These are phyloP conservation scores for Saccharomyces hybrid DNA, from an alignment of 1,139 yeast species.

Conservation along the genomic window DNA sequence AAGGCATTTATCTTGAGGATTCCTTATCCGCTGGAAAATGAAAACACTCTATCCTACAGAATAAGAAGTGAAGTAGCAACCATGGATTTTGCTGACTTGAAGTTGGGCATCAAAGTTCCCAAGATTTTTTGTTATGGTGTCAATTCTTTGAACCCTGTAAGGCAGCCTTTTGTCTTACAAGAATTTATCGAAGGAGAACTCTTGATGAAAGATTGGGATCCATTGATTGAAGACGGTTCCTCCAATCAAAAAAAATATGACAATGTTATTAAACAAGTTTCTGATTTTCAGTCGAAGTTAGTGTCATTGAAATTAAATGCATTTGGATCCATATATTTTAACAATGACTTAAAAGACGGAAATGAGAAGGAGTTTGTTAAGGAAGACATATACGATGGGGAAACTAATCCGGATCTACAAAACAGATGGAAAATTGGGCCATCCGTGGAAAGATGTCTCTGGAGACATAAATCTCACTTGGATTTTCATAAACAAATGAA, in stretches of 20 bases:
- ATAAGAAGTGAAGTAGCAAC: constrained; percentile 92
- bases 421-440: constrained; percentile 90
- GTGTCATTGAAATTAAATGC: constrained; percentile 52
- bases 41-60: constrained; percentile 55
- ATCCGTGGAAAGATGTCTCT: constrained; percentile 69
- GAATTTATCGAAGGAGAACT: constrained; percentile 73
- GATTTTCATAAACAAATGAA: constrained; percentile 36
- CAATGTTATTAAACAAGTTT: constrained; percentile 53
- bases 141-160: constrained; percentile 52
- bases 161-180: constrained; percentile 70
- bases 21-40: constrained; percentile 71
- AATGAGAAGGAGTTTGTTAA: constrained; percentile 36
- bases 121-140: constrained; percentile 67
- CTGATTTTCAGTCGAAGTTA: constrained; percentile 50
- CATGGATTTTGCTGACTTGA: constrained; percentile 60
- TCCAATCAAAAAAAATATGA: constrained; percentile 37
- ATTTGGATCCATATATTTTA: constrained; percentile 76
- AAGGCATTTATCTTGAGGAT: constrained; percentile 67
- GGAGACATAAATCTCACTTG: constrained; percentile 55
- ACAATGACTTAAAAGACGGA: constrained; percentile 22
- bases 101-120: constrained; percentile 53
- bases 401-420: constrained; percentile 44
- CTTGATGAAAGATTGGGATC: constrained; percentile 87
- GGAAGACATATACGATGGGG: constrained; percentile 57
- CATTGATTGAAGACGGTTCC: constrained; percentile 48